Percentiles rank a stretch among this genome's conserved stretches.
These are phyloP conservation scores for Quercus phellos DNA, from an alignment of 331 rosid species.

Conservation along the genomic window DNA sequence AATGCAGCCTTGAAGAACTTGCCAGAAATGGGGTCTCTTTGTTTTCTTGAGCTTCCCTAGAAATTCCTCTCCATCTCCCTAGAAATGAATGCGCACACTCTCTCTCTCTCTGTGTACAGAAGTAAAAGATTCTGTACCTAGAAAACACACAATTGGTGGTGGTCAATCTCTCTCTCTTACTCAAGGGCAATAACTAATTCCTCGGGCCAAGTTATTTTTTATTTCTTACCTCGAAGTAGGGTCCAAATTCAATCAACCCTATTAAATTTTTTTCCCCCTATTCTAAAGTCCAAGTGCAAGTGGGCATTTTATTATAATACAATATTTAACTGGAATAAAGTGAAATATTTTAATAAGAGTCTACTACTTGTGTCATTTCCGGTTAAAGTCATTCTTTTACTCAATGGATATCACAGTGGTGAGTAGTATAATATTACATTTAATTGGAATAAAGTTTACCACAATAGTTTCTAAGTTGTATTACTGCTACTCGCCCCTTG, in stretches of 20 bases:
- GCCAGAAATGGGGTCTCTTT: constrained; percentile 20
- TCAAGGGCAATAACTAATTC: no score
- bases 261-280: background rate
- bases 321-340: no score
- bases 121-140: constrained; percentile 3
- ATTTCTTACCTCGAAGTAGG: no score
- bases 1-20: constrained; percentile 7
- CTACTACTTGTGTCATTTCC: background rate
- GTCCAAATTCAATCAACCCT: no score
- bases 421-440: background rate
- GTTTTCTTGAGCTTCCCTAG: constrained; percentile 18
- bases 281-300: no score
- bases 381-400: background rate
- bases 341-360: background rate
- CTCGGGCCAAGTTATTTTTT: no score
- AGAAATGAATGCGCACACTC: no score
- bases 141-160: background rate
- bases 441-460: background rate
- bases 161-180: no score
- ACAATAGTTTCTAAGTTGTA: background rate
- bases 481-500: background rate
- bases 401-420: background rate
- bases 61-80: constrained; percentile 14
- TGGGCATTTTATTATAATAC: no score
- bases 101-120: background rate